A percentile compares a stretch with the other conserved stretches of the same genome.
phyloP scores from a whole-genome alignment of 2,329 filamentous ascomycete species.

The Colletotrichum somersetense region DNA sequence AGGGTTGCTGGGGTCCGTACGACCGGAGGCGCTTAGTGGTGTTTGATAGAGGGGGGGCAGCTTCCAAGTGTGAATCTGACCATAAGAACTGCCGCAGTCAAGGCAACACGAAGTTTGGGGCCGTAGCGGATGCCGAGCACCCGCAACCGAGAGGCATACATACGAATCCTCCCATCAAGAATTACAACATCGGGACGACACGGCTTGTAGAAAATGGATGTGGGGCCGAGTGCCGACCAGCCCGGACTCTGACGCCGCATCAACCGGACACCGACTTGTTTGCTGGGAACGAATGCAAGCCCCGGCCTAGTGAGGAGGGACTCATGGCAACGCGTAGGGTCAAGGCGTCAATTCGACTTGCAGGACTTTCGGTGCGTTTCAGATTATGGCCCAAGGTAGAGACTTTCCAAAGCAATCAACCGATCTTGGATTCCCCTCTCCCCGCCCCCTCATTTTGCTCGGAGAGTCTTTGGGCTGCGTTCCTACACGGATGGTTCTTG shows the following conservation, averaged over 20 bases:
- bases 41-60: background rate
- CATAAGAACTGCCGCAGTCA: background rate
- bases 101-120: background rate
- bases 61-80: background rate
- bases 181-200: background rate
- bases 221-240: slow-evolving; percentile 10
- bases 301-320: background rate
- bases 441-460: background rate
- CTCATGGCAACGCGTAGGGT: slow-evolving; percentile 19
- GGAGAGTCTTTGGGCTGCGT: background rate
- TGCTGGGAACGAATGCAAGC: slow-evolving; percentile 7
- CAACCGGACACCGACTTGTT: slow-evolving; percentile 1
- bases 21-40: background rate
- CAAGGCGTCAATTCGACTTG: slow-evolving; percentile 22
- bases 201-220: background rate
- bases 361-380: slow-evolving; percentile 27
- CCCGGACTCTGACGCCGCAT: slow-evolving; percentile 1
- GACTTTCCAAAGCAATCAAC: background rate
- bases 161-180: background rate
- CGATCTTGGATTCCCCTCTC: slow-evolving; percentile 13
- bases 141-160: background rate
- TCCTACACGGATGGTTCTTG: background rate
- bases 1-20: background rate
- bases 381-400: background rate
- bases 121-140: background rate